Conservation (phyloP, 2,329 filamentous ascomycete species). For the Fusarium sp. region DNA sequence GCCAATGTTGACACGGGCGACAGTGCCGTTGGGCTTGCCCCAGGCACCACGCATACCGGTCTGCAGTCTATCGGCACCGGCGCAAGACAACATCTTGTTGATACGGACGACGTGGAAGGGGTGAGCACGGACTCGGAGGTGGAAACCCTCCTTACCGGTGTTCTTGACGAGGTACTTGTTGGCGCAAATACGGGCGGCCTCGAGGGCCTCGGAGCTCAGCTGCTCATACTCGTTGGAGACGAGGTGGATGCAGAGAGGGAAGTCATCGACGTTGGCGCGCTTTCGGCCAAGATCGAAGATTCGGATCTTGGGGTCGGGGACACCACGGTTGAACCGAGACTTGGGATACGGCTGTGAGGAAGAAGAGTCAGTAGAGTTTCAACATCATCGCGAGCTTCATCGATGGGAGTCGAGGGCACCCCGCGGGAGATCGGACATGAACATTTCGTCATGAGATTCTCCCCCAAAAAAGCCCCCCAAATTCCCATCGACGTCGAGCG, state of each 20-base stretch:
- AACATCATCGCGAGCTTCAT: slow-evolving; percentile 1
- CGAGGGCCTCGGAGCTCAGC: slow-evolving; percentile 98
- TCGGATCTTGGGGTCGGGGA: slow-evolving; percentile 84
- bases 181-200: slow-evolving; percentile 99
- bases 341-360: slow-evolving; percentile 88
- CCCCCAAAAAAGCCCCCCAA: slow-evolving; percentile 17
- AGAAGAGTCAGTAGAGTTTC: slow-evolving; percentile 31
- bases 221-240: slow-evolving; percentile 99
- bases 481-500: slow-evolving; percentile 20
- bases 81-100: slow-evolving; percentile 99
- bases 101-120: slow-evolving; percentile 99
- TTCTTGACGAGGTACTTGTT: slow-evolving; percentile 94
- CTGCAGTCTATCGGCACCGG: slow-evolving; percentile 99
- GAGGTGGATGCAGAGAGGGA: slow-evolving; percentile 98
- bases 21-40: slow-evolving; percentile 98
- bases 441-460: slow-evolving; percentile 22
- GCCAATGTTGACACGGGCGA: slow-evolving; percentile 99
- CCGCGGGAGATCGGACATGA: slow-evolving; percentile 5
- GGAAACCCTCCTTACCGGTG: slow-evolving; percentile 79
- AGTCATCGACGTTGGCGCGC: slow-evolving; percentile 98
- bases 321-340: slow-evolving; percentile 99
- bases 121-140: slow-evolving; percentile 87
- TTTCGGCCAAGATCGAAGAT: slow-evolving; percentile 99
- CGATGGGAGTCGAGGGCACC: slow-evolving; percentile 5
- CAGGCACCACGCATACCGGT: slow-evolving; percentile 99